Percentiles rank a stretch among this genome's conserved stretches.
Evolutionary conservation across 495 filamentous ascomycete species (phyloP).

Genomic region (Penicillium parvum): DNA sequence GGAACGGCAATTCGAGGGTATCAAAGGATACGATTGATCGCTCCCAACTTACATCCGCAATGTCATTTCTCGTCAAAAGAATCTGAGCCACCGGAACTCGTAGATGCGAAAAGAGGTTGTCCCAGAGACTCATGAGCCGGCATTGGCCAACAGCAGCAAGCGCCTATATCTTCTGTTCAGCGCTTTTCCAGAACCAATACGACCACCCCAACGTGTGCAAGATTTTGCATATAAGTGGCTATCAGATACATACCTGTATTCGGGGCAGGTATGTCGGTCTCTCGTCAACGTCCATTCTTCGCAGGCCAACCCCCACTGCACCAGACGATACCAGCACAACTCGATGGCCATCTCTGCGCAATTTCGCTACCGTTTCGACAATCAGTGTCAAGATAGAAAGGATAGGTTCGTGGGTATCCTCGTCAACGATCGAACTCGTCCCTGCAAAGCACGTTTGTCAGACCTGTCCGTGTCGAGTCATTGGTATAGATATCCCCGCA

Average conservation of each 20-base stretch:
- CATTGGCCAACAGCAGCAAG: conserved; percentile 96
- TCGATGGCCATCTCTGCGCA: conserved; percentile 85
- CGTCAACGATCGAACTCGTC: conserved; percentile 96
- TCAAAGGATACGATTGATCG: not conserved
- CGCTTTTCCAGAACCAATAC: not conserved
- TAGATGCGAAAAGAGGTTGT: conserved; percentile 82
- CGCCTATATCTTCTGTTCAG: conserved; percentile 50
- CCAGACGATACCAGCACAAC: conserved; percentile 96
- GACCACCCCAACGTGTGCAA: too few relatives aligned
- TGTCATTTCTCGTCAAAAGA: conserved; percentile 91
- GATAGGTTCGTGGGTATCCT: conserved; percentile 94
- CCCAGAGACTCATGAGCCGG: conserved; percentile 92
- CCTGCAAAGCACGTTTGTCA: conserved; percentile 47
- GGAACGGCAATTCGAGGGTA: not conserved
- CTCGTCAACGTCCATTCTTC: conserved; percentile 83
- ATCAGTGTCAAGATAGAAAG: conserved; percentile 85
- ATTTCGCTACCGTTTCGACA: conserved; percentile 82
- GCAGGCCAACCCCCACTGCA: conserved; percentile 88
- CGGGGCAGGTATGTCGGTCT: conserved; percentile 83
- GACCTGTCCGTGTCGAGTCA: conserved; percentile 11
- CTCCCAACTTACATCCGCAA: conserved; percentile 73
- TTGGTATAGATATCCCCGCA: conserved; percentile 43
- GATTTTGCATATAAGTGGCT: not conserved
- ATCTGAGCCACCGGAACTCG: conserved; percentile 91
- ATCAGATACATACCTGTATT: conserved; percentile 61